Evolutionary conservation across 257 asterid species (phyloP), one percentile per base, ranked within the genome.

Genomic region (Agastache rugosa): DNA sequence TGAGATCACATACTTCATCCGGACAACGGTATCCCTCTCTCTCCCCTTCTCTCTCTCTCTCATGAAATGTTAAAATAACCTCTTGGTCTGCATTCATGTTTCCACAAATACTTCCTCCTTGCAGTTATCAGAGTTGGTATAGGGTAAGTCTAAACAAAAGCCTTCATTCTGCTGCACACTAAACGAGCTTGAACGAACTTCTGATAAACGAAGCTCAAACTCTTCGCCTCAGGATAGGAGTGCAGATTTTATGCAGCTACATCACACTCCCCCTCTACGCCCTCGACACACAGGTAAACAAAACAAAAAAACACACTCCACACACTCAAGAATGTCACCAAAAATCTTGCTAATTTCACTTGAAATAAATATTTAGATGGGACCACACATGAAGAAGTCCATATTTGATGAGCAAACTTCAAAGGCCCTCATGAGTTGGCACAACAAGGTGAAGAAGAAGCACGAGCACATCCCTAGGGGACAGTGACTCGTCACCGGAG

Each of bases 231-330:
- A 94, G 99, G 87, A 8, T 87, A 19, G 87, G 83, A 31, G 94
- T 90, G 29, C 97, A 94, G 73, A 64, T 94, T 59, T 14, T 94
- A 65, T 90, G 97, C 89, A 94, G 99, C 75, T 94, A 92, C 85
- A 86, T 92, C 9, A 94, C 99, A 29, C 99, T 94, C 73, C 99
- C 99, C 2, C 87, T 94, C 41, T 92, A 94, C 73, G 97, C 99
- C 20, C 96, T 94, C 0, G 99, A 92, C 12, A 92, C 99, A 65
- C 99, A 94, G 97, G 98, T 91, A 15, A 60, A 25, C 11, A 1
- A 6, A 76, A 69, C 51, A 64, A 8, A 25, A 25, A 11, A 48
- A 72, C 72, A 47, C n/a, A n/a, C n/a, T n/a, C n/a, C n/a, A 72
- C 72, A 47, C 64, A 53, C 0, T 12, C 65, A 50, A n/a, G 58